Evolutionary conservation across 345 rosid genomes (phyloP).

Genomic region (Lagerstroemia speciosa): DNA sequence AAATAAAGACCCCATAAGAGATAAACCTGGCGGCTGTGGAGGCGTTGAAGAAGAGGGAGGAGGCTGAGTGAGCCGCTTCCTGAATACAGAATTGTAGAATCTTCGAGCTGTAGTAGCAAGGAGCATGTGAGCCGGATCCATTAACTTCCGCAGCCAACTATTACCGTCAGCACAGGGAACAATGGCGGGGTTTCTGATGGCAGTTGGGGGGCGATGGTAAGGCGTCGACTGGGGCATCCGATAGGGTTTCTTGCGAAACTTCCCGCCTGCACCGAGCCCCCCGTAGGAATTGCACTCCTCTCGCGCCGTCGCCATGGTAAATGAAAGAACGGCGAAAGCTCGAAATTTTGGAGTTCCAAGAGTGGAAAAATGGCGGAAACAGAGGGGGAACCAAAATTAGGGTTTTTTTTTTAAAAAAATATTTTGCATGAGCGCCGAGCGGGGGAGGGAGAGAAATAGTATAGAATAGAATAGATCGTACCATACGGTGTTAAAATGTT

Average conservation of each 20-base stretch:
- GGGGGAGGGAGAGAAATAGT: not conserved
- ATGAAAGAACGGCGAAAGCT: constrained; percentile 27
- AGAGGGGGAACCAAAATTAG: constrained; percentile 6
- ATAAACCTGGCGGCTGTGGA: constrained; percentile 8
- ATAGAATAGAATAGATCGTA: not conserved
- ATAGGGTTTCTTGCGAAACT: constrained; percentile 52
- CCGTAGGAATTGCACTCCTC: constrained; percentile 34
- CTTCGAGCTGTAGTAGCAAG: constrained; percentile 62
- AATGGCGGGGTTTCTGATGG: constrained; percentile 31
- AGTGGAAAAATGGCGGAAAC: constrained; percentile 3
- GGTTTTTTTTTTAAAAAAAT: constrained; percentile 4
- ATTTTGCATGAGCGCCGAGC: not conserved
- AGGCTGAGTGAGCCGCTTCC: constrained; percentile 57
- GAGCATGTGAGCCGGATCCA: constrained; percentile 88
- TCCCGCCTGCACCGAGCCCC: constrained; percentile 58
- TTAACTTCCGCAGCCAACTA: constrained; percentile 78
- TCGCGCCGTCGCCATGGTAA: constrained; percentile 45
- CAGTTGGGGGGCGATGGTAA: constrained; percentile 57
- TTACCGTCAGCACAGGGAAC: constrained; percentile 15
- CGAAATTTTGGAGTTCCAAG: constrained; percentile 10
- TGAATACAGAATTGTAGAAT: constrained; percentile 65
- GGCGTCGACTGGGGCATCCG: constrained; percentile 55
- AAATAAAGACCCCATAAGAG: not conserved
- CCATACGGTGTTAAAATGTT: not conserved
- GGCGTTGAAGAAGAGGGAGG: constrained; percentile 13